Base-by-base conservation (phyloP, 169 alveolate genomes). In the Eimeria sp. region DNA sequence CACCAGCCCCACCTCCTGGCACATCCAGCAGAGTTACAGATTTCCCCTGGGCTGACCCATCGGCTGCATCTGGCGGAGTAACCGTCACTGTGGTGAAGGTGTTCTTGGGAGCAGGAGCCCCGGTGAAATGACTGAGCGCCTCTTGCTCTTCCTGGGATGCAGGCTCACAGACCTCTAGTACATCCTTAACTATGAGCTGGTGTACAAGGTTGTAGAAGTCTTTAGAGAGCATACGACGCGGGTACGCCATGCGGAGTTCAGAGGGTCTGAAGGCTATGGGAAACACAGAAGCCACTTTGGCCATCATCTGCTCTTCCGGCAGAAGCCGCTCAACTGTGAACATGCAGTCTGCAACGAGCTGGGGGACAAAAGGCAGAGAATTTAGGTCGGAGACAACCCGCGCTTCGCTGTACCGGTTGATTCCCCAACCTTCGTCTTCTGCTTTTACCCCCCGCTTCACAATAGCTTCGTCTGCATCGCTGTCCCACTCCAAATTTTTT, bases 301-400 rank as follows among this genome's bases (percentile, higher is more conserved):
- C 98, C 91, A 97, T 97, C 98, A 97, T 95, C 89, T 97, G 98
- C 95, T 97, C 98, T 82, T 97, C 98, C 18, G 98, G 98, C 85
- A 97, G 95, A 46, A 97, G 97, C 43, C 97, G 91, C 66, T 97
- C 98, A 37, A 97, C 94, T n/a, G 95, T 95, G 33, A 97, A 97
- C 98, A 97, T 97, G 89, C 97, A 96, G 10, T 91, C 95, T 43
- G 98, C 98, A 16, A 95, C 97, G 46, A 95, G 95, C 82, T 96
- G 97, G 23, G 97, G 97, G 46, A 96, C 96, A 74, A 95, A 97
- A 20, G 97, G 97, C 37, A 97, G 76, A 60, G 97, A 95, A 64
- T 80, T 88, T 74, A 97, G 85, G 89, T 97, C 95, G 37, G 96
- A 97, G 11, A 76, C 87, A 43, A 97, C 97, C 10, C 89, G 94